phyloP scores from a whole-genome alignment of 805 yeast genomes.

The Tetrapisispora phaffii region DNA sequence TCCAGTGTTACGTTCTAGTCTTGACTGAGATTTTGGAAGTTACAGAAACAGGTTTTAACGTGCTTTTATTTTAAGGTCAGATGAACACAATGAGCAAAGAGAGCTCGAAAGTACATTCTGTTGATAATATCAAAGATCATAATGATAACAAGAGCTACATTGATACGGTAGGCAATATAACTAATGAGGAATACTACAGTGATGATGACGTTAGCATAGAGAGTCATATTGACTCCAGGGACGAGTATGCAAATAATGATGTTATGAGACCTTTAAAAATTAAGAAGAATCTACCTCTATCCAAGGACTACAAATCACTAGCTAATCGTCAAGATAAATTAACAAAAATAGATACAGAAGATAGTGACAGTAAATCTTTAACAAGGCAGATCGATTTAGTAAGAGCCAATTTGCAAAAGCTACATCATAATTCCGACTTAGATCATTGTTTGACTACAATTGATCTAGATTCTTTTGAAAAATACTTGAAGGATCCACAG shows the following conservation, averaged over 20 bases:
- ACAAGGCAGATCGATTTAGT: neutral
- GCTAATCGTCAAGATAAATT: neutral
- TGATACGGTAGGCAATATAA: neutral
- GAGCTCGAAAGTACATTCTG: neutral
- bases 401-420: neutral
- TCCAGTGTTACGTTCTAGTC: too few relatives aligned
- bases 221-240: neutral
- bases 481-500: conserved; percentile 43
- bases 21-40: neutral
- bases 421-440: neutral
- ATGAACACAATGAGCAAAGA: neutral
- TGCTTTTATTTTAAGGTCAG: too few relatives aligned
- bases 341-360: neutral
- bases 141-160: neutral
- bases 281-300: neutral
- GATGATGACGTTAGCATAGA: neutral
- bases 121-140: neutral
- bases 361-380: neutral
- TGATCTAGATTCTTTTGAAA: conserved; percentile 32
- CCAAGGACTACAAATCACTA: neutral
- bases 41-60: too few relatives aligned
- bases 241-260: neutral
- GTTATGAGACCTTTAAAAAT: neutral
- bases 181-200: conserved; percentile 1
- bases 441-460: conserved; percentile 6